Percentiles rank a stretch among this genome's conserved stretches.
These are phyloP conservation scores for Trichosporon sp. DNA, from an alignment of 1,284 basidiomycete species.

Conservation along the genomic window DNA sequence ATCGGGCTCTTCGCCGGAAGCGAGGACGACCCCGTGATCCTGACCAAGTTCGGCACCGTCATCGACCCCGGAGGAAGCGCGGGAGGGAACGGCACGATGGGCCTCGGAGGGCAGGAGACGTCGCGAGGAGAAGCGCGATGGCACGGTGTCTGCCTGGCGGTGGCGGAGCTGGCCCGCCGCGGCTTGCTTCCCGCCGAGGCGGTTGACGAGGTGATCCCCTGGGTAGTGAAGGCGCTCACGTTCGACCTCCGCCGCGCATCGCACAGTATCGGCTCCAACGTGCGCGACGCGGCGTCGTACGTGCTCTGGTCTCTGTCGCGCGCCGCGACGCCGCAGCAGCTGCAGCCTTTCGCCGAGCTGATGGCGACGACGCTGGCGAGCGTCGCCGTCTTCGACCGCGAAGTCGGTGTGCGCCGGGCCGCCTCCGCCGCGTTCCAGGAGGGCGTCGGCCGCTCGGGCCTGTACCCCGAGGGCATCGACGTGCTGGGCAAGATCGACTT, in stretches of 20 bases:
- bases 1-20: constrained; percentile 60
- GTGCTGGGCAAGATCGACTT: constrained; percentile 89
- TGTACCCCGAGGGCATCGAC: constrained; percentile 92
- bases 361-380: constrained; percentile 69
- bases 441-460: constrained; percentile 80
- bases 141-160: constrained; percentile 91
- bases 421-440: constrained; percentile 98
- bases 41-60: constrained; percentile 35
- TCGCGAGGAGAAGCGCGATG: constrained; percentile 79
- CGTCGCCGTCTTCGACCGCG: constrained; percentile 83
- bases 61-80: constrained; percentile 56
- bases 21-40: constrained; percentile 42
- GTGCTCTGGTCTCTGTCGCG: constrained; percentile 91
- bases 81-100: constrained; percentile 57
- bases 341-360: constrained; percentile 60
- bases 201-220: constrained; percentile 63
- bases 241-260: constrained; percentile 90
- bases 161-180: constrained; percentile 85
- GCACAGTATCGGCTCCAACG: constrained; percentile 88
- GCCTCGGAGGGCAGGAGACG: constrained; percentile 55
- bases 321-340: constrained; percentile 60
- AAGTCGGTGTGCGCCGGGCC: constrained; percentile 90
- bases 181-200: constrained; percentile 62
- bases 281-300: constrained; percentile 91
- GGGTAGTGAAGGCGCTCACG: constrained; percentile 78